Conservation (phyloP, 768 basidiomycete genomes). For the Hygrophorus russula region DNA sequence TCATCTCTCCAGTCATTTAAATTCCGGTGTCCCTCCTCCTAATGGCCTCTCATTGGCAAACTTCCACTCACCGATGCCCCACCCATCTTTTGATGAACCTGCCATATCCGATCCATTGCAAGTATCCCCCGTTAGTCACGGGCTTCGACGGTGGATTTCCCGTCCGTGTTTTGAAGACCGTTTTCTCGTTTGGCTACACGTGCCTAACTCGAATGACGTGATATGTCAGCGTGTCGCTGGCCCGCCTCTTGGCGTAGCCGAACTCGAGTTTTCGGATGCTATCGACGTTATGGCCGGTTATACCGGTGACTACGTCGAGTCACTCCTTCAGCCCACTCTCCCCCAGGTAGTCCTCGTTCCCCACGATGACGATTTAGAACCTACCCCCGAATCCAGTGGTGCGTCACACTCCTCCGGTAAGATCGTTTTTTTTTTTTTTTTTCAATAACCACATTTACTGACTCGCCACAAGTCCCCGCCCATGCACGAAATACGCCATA, state of each 20-base stretch:
- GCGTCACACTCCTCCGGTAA: slow-evolving; percentile 6
- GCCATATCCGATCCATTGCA: slow-evolving; percentile 13
- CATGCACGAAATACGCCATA: slow-evolving; percentile 22
- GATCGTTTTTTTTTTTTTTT: slow-evolving; percentile 1
- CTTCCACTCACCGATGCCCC: slow-evolving; percentile 13
- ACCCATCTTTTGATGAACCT: slow-evolving; percentile 22
- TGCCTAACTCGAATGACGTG: slow-evolving; percentile 22
- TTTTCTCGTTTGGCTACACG: slow-evolving; percentile 39
- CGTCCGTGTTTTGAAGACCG: slow-evolving; percentile 75
- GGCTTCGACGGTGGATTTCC: slow-evolving; percentile 56
- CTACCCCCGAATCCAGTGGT: slow-evolving; percentile 4
- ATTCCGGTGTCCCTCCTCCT: slow-evolving; percentile 21
- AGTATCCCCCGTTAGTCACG: slow-evolving; percentile 33
- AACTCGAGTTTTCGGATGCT: slow-evolving; percentile 60
- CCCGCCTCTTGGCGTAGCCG: slow-evolving; percentile 48
- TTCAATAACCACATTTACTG: not conserved
- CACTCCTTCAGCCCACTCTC: slow-evolving; percentile 4
- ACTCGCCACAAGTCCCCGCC: slow-evolving; percentile 10
- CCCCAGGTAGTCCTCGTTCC: not conserved
- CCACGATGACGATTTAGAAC: slow-evolving; percentile 5
- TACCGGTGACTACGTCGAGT: slow-evolving; percentile 18
- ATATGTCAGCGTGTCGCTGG: slow-evolving; percentile 32
- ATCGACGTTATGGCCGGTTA: slow-evolving; percentile 54
- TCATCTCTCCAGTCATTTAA: slow-evolving; percentile 32
- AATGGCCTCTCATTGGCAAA: slow-evolving; percentile 27